Evolutionary conservation across 176 grass and related monocot species (phyloP), one percentile per base, ranked within the genome.

Genomic region (Paspalum vaginatum): DNA sequence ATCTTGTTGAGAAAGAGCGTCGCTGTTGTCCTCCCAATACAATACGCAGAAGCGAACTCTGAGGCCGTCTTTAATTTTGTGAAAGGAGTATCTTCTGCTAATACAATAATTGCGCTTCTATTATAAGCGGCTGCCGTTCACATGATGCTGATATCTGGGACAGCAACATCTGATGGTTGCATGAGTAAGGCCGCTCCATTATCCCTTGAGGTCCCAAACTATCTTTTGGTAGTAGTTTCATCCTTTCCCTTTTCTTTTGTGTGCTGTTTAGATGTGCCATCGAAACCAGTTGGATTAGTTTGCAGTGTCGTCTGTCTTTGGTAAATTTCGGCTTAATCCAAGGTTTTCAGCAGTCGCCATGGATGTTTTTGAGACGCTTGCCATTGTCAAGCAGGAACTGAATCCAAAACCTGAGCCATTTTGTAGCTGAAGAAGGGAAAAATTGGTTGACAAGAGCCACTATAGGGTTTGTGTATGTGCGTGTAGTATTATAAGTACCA

Each of bases 31-130:
- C 47, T 48, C 14, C 13, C 14, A 50, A 17, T 82, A 61, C 69
- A 32, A 49, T 48, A 42, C 39, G 84, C 76, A 22, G 47, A 65
- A 59, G 63, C 42, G 25, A 65, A 64, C 72, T 2, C 1, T 32
- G 39, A 39, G 11, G 41, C 11, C 4, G 16, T 76, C 47, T 70
- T n/a, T n/a, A n/a, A n/a, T n/a, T 60, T 32, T 48, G 11, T 47
- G 25, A 41, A 38, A 20, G 14, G 43, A 32, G 51, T 10, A 24
- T 79, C 22, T 75, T 79, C 22, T 75, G 16, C 44, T 80, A 70
- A 69, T 61, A 5, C 69, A 55, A 76, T 89, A 64, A 81, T 76
- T 89, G 87, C 58, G 9, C 45, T 75, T 67, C 2, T 44, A 62
- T 6, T 41, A 47, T 80, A 60, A 68, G 13, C 39, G 22, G 25